A percentile compares a stretch with the other conserved stretches of the same genome.
phyloP scores from a whole-genome alignment of 495 filamentous ascomycete species.

The Penicillium taxi region DNA sequence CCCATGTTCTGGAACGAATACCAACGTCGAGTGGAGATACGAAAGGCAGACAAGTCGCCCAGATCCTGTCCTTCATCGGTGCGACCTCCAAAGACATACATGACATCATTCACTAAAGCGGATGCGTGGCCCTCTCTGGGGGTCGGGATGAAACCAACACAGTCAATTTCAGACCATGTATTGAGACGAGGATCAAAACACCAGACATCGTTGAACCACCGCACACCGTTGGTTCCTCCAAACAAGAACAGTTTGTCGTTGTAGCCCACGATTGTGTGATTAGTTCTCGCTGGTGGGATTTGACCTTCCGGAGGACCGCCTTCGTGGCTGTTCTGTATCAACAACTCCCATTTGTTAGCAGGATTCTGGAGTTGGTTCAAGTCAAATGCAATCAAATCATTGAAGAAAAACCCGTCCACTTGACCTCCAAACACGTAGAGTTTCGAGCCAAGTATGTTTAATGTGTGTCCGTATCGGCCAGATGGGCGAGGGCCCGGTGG shows the following conservation, averaged over 20 bases:
- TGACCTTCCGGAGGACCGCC: constrained; percentile 55
- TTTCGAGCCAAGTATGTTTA: constrained; percentile 93
- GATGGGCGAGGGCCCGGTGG: constrained; percentile 75
- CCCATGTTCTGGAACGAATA: constrained; percentile 99
- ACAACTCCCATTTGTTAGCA: constrained; percentile 85
- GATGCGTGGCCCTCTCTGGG: constrained; percentile 92
- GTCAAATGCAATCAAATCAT: constrained; percentile 95
- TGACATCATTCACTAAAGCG: constrained; percentile 87
- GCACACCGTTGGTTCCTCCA: constrained; percentile 86
- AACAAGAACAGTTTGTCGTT: constrained; percentile 96
- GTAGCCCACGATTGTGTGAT: constrained; percentile 86
- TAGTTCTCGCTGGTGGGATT: constrained; percentile 86
- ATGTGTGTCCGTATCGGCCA: constrained; percentile 90
- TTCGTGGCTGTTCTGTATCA: constrained; percentile 69
- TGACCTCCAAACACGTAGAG: constrained; percentile 97
- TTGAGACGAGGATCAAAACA: constrained; percentile 79
- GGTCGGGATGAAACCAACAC: constrained; percentile 92
- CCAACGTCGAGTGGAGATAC: constrained; percentile 86
- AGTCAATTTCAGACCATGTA: constrained; percentile 79
- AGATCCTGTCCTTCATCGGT: constrained; percentile 86
- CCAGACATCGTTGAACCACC: constrained; percentile 99
- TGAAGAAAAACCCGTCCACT: constrained; percentile 96
- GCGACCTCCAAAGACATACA: constrained; percentile 99
- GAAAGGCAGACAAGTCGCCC: constrained; percentile 91
- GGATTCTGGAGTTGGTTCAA: constrained; percentile 85